Evolutionary conservation across 805 yeast genomes (phyloP).

Genomic region (Candida sithepensis): DNA sequence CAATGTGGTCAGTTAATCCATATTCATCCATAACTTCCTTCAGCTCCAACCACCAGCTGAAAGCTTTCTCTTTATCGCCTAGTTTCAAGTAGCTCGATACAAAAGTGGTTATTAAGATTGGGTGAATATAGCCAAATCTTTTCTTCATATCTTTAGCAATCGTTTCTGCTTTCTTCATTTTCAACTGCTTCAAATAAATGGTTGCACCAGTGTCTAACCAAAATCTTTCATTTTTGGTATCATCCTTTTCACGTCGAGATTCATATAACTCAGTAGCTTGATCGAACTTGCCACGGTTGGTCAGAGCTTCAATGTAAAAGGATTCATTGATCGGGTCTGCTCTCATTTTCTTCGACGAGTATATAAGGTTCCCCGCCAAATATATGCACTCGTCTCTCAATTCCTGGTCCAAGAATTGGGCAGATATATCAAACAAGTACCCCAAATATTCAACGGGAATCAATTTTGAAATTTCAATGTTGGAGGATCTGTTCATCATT

Average conservation of each 20-base stretch:
- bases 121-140: conserved; percentile 33
- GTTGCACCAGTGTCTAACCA: conserved; percentile 51
- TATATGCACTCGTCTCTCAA: conserved; percentile 33
- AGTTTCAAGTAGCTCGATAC: conserved; percentile 31
- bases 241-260: conserved; percentile 31
- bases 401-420: conserved; percentile 33
- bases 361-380: conserved; percentile 41
- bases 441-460: conserved; percentile 35
- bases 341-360: conserved; percentile 37
- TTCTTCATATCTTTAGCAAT: conserved; percentile 28
- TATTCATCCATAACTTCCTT: conserved; percentile 22
- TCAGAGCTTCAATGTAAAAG: conserved; percentile 43
- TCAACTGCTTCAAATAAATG: conserved; percentile 33
- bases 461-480: conserved; percentile 13
- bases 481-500: conserved; percentile 16
- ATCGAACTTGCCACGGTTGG: conserved; percentile 29
- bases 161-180: conserved; percentile 35
- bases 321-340: conserved; percentile 51
- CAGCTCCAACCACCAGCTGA: conserved; percentile 32
- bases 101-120: conserved; percentile 34
- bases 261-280: conserved; percentile 38
- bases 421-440: conserved; percentile 38
- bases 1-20: conserved; percentile 21
- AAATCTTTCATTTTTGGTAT: conserved; percentile 40
- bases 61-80: conserved; percentile 26